Evolutionary conservation across 495 filamentous ascomycete genomes (phyloP), one percentile per base, ranked within the genome.

Genomic region (Usnea hakonensis): DNA sequence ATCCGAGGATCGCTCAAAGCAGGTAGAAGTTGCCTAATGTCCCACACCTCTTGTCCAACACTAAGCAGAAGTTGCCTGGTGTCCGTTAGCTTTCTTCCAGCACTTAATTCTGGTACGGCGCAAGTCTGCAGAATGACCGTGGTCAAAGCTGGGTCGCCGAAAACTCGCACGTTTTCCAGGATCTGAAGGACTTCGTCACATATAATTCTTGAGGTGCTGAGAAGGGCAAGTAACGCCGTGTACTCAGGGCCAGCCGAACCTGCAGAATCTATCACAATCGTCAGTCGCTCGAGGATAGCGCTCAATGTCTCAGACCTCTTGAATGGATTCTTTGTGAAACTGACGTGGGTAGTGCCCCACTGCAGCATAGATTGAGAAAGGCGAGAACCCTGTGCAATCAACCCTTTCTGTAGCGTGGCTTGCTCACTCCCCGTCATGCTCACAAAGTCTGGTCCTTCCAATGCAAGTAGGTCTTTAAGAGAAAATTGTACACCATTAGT

Each of bases 371-470:
- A 17, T 1, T 19, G 40, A 13, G 30, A 2, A 10, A 30, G 11
- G 23, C 56, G 26, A 8, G 56, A 40, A 17, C 14, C 30, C 44
- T 58, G 57, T 17, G 57, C 16, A 21, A 58, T 46, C 28, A 58
- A 35, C 5, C 57, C 57, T 11, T 58, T 41, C 13, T 16, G 19
- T 14, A 58, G 13, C 32, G 40, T 33, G 10, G 16, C 28, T 44
- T 58, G 14, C 9, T 32, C 30, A 35, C 35, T 16, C 0, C 40
- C 10, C 11, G 38, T 46, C 35, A 11, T 36, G 35, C 35, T 36
- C 35, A 36, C 35, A 21, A 58, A 58, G 38, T 58, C 57, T 11
- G 57, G 57, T 35, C 57, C 57, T 7, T 48, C 57, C 3, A 58
- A 32, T 48, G 57, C 57, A 6, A 58, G 57, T 17, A 58, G 37